Evolutionary conservation across 2,329 filamentous ascomycete species (phyloP).

Genomic region (Trichoderma koningii): DNA sequence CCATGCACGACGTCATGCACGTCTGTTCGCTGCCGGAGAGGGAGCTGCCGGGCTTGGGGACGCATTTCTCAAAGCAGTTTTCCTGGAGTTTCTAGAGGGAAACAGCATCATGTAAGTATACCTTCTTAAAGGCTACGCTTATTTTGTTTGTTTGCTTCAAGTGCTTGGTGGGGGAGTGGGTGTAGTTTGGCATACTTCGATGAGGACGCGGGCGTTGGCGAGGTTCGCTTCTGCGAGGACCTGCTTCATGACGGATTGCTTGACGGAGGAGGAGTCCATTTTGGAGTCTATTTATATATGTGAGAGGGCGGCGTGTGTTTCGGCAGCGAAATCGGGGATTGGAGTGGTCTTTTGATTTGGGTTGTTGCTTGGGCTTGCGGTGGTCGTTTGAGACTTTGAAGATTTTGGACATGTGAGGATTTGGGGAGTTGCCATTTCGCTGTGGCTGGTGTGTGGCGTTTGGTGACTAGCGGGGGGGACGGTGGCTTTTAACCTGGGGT

Average conservation of each 20-base stretch:
- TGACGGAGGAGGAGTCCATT: slow-evolving; percentile 62
- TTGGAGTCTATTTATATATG: slow-evolving; percentile 28
- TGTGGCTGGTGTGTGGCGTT: slow-evolving; percentile 22
- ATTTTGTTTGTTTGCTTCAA: background rate
- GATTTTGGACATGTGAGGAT: slow-evolving; percentile 17
- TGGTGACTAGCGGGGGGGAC: background rate
- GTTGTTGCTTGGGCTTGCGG: background rate
- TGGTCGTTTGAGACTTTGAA: background rate
- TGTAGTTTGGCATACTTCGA: slow-evolving; percentile 55
- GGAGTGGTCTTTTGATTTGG: background rate
- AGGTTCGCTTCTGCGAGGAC: slow-evolving; percentile 65
- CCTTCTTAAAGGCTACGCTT: no score
- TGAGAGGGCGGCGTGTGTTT: background rate
- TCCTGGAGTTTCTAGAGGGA: slow-evolving; percentile 70
- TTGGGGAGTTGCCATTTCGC: slow-evolving; percentile 22
- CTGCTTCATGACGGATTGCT: slow-evolving; percentile 65
- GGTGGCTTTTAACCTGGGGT: background rate
- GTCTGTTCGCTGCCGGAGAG: slow-evolving; percentile 68
- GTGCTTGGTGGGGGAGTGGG: background rate
- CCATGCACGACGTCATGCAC: slow-evolving; percentile 76
- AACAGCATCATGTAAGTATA: background rate
- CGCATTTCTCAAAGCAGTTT: slow-evolving; percentile 77
- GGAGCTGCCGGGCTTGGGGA: slow-evolving; percentile 67
- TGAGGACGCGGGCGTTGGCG: slow-evolving; percentile 68
- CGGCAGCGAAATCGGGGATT: no score